phyloP scores from a whole-genome alignment of 345 rosid genomes.

The Moricandia arvensis region DNA sequence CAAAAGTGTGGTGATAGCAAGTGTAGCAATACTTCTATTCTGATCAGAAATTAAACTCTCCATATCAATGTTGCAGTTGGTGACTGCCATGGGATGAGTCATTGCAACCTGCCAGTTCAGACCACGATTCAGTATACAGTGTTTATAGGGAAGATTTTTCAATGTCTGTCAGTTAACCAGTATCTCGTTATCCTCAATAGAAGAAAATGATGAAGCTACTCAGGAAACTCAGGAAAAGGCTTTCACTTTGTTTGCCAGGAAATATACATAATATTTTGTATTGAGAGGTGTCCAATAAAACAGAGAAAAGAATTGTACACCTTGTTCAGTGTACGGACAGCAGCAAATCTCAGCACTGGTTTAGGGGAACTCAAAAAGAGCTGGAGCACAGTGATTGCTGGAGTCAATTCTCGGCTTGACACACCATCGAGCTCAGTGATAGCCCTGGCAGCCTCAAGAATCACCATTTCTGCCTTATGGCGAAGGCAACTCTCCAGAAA shows the following conservation, averaged over 20 bases:
- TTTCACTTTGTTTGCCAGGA: background rate
- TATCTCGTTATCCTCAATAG: slow-evolving; percentile 7
- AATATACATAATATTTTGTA: slow-evolving; percentile 7
- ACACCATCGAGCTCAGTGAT: slow-evolving; percentile 96
- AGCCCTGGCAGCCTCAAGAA: slow-evolving; percentile 98
- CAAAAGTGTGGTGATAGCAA: slow-evolving; percentile 93
- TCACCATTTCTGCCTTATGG: slow-evolving; percentile 97
- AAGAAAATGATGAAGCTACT: slow-evolving; percentile 9
- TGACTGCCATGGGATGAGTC: slow-evolving; percentile 99
- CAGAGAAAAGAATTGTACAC: slow-evolving; percentile 29
- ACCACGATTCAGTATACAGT: background rate
- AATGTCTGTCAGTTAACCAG: background rate
- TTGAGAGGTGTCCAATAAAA: slow-evolving; percentile 2
- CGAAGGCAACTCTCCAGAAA: slow-evolving; percentile 95
- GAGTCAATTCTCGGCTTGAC: slow-evolving; percentile 88
- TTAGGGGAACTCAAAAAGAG: slow-evolving; percentile 94
- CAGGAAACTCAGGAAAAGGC: background rate
- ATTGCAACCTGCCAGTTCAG: slow-evolving; percentile 79
- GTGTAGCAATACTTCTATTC: slow-evolving; percentile 98
- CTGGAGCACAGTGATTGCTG: slow-evolving; percentile 97
- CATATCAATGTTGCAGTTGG: slow-evolving; percentile 99
- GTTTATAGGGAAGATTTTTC: background rate
- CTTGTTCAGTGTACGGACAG: slow-evolving; percentile 97
- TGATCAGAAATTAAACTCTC: slow-evolving; percentile 98
- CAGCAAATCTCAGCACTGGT: slow-evolving; percentile 97